Conservation (phyloP, 73 alveolate genomes). For the Loxodes magnus region DNA sequence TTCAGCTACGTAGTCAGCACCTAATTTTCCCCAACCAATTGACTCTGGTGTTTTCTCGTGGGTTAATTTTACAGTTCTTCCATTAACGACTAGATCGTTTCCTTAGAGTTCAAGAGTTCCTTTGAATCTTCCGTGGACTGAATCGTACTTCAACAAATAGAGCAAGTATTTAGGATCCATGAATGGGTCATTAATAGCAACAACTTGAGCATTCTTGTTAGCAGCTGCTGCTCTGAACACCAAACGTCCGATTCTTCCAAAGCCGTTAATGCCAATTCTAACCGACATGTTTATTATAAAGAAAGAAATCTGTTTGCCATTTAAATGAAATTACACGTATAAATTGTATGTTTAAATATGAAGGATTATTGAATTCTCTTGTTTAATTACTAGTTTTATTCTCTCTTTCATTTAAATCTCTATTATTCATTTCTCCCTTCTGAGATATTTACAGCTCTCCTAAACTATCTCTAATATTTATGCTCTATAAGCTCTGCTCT, state of each 20-base stretch:
- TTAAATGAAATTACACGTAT: too few species aligned
- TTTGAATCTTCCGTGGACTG: slow-evolving; percentile 50
- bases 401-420: too few species aligned
- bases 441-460: too few species aligned
- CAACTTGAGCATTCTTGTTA: slow-evolving; percentile 34
- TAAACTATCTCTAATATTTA: too few species aligned
- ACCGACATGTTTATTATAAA: too few species aligned
- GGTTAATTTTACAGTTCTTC: slow-evolving; percentile 53
- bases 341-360: too few species aligned
- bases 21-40: slow-evolving; percentile 66
- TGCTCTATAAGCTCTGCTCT: too few species aligned
- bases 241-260: slow-evolving; percentile 92
- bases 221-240: slow-evolving; percentile 74
- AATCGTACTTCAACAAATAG: slow-evolving; percentile 59
- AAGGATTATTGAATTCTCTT: too few species aligned
- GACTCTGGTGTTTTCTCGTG: slow-evolving; percentile 62
- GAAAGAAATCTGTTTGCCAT: too few species aligned
- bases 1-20: slow-evolving; percentile 76
- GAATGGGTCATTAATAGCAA: slow-evolving; percentile 45
- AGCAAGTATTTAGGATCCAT: slow-evolving; percentile 47
- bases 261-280: slow-evolving; percentile 81
- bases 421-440: too few species aligned
- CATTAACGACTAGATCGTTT: slow-evolving; percentile 75
- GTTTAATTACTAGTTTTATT: too few species aligned
- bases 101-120: slow-evolving; percentile 66